These are phyloP conservation scores for Pichia paraexigua DNA, from an alignment of 805 yeast genomes.

Conservation along the genomic window DNA sequence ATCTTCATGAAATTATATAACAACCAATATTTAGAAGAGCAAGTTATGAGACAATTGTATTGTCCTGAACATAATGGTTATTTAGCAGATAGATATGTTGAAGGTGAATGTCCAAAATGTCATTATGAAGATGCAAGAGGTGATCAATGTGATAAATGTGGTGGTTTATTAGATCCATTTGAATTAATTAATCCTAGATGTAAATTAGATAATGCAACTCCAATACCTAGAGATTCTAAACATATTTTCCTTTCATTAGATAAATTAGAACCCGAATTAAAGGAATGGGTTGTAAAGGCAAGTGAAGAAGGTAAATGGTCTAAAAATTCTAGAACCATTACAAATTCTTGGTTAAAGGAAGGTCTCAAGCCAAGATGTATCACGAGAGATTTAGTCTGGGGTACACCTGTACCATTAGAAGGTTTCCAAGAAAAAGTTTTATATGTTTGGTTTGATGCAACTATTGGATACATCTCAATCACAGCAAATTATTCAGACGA, in stretches of 20 bases:
- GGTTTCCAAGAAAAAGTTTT: slow-evolving; percentile 82
- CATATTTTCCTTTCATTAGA: slow-evolving; percentile 81
- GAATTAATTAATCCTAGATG: slow-evolving; percentile 94
- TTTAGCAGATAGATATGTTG: slow-evolving; percentile 94
- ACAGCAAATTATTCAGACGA: slow-evolving; percentile 82
- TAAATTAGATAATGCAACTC: slow-evolving; percentile 79
- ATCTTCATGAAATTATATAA: slow-evolving; percentile 69
- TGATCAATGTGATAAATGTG: slow-evolving; percentile 98
- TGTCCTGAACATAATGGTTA: slow-evolving; percentile 87
- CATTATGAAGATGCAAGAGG: slow-evolving; percentile 96
- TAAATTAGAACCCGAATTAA: slow-evolving; percentile 70
- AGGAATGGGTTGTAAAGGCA: slow-evolving; percentile 62
- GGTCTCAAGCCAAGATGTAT: slow-evolving; percentile 92
- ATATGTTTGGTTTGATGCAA: slow-evolving; percentile 98
- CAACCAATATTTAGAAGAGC: slow-evolving; percentile 80
- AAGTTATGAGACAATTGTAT: slow-evolving; percentile 80
- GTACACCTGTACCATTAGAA: slow-evolving; percentile 93
- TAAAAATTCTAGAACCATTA: slow-evolving; percentile 79
- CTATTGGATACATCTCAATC: slow-evolving; percentile 93
- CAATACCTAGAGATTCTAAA: slow-evolving; percentile 71
- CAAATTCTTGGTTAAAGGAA: slow-evolving; percentile 88
- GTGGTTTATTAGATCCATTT: slow-evolving; percentile 78
- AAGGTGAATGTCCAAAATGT: slow-evolving; percentile 96
- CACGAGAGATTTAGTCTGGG: slow-evolving; percentile 97
- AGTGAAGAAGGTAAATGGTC: slow-evolving; percentile 82